Evolutionary conservation across 2,329 filamentous ascomycete genomes (phyloP).

Genomic region (Hymenoscyphus scutula): DNA sequence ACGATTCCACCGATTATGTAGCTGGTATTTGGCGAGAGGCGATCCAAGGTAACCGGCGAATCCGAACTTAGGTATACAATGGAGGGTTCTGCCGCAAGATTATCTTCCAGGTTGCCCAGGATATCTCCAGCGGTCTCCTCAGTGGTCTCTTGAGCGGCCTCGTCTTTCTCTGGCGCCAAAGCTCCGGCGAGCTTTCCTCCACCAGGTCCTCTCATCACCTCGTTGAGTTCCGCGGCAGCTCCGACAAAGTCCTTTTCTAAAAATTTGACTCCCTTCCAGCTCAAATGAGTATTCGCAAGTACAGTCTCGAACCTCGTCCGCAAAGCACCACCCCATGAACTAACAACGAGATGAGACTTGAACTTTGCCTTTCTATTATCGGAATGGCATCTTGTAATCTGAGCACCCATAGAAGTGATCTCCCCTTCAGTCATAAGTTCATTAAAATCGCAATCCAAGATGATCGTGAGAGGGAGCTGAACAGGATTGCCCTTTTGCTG

Average conservation of each 20-base stretch:
- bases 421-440: constrained; percentile 86
- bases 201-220: constrained; percentile 59
- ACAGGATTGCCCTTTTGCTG: constrained; percentile 35
- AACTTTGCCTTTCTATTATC: constrained; percentile 73
- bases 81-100: neutral
- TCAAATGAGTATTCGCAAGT: constrained; percentile 66
- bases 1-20: constrained; percentile 95
- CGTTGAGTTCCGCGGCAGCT: constrained; percentile 63
- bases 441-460: constrained; percentile 93
- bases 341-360: constrained; percentile 70
- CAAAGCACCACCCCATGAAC: constrained; percentile 73
- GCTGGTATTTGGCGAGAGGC: constrained; percentile 81
- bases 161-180: constrained; percentile 17
- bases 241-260: constrained; percentile 70
- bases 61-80: constrained; percentile 91
- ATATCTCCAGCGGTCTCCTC: neutral
- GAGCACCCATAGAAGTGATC: constrained; percentile 74
- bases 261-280: constrained; percentile 78
- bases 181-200: constrained; percentile 58
- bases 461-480: constrained; percentile 72
- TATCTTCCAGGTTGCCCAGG: neutral
- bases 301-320: constrained; percentile 77
- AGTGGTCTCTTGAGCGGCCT: neutral
- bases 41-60: constrained; percentile 78
- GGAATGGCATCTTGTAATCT: constrained; percentile 85